Percentiles rank a stretch among this genome's conserved stretches.
phyloP scores from a whole-genome alignment of 2,329 filamentous ascomycete genomes.

The Trichophyton benhamiae region DNA sequence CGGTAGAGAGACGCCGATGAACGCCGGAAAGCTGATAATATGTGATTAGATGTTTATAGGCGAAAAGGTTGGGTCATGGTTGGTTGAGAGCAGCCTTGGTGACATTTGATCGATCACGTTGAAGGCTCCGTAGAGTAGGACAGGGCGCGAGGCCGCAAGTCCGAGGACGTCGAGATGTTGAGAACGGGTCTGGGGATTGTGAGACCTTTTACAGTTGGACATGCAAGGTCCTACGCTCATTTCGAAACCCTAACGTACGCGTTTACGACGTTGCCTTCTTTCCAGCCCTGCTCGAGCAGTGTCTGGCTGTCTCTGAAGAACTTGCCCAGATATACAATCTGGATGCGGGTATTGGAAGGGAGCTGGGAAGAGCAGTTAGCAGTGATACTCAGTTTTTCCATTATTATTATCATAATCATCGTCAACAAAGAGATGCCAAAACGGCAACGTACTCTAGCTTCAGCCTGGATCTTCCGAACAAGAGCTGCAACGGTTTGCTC shows the following conservation, averaged over 20 bases:
- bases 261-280: slow-evolving; percentile 61
- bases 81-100: not conserved
- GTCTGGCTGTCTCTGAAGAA: slow-evolving; percentile 58
- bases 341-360: slow-evolving; percentile 46
- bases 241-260: slow-evolving; percentile 43
- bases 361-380: slow-evolving; percentile 36
- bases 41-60: not conserved
- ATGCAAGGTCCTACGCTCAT: not conserved
- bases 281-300: slow-evolving; percentile 61
- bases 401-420: no score
- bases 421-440: not conserved
- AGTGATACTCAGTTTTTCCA: not conserved
- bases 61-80: not conserved
- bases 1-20: not conserved
- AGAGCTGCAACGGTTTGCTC: slow-evolving; percentile 54
- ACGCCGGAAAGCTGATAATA: not conserved
- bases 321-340: slow-evolving; percentile 69
- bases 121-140: not conserved
- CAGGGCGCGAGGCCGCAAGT: not conserved
- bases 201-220: not conserved
- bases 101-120: no score
- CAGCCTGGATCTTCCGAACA: slow-evolving; percentile 49
- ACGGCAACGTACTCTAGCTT: slow-evolving; percentile 46
- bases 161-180: not conserved
- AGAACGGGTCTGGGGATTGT: not conserved